Evolutionary conservation across 1,284 basidiomycete genomes (phyloP), one percentile per base, ranked within the genome.

Genomic region (Microbotryum silenes-acaulis): DNA sequence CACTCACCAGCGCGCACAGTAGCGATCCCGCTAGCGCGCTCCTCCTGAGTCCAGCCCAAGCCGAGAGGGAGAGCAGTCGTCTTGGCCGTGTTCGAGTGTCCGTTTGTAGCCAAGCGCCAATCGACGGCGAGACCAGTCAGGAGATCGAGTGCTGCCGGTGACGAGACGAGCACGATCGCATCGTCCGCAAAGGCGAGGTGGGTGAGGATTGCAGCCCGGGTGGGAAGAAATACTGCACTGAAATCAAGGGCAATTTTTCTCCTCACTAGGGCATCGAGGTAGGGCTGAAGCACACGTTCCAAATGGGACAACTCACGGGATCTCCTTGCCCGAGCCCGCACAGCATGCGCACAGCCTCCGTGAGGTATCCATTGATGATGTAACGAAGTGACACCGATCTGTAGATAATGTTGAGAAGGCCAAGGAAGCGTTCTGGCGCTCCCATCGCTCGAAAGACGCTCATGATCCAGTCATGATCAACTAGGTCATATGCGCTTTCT

Each of bases 401-500:
- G 56, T 57, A 57, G 16, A 57, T 23, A 6, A 42, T 16, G 8
- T 23, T 12, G 37, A 51, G 49, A 6, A 57, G 56, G 6, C 7
- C 14, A 33, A 57, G 49, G 37, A 57, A 57, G 8, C 49, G 33
- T 4, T 33, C 16, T 3, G 48, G 49, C 7, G 49, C 49, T 8
- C 56, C 56, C 18, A 51, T 51, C 16, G 56, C 48, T 16, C 9
- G 12, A 48, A 45, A 57, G 20, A 12, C 4, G 8, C 20, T 18
- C 37, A 57, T 33, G 37, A 57, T 46, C 56, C 56, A 57, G 7
- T 51, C 33, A 42, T 51, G 56, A 20, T 49, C 47, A n/a, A 56
- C 49, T 3, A 45, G 37, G 23, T 57, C 56, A 48, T 57, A 51
- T 20, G 56, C 56, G 7, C 25, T 27, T 23, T 51, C 56, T 21